Percentiles rank a stretch among this genome's conserved stretches.
These are phyloP conservation scores for Penicillium maclennaniae DNA, from an alignment of 495 filamentous ascomycete genomes.

Conservation along the genomic window DNA sequence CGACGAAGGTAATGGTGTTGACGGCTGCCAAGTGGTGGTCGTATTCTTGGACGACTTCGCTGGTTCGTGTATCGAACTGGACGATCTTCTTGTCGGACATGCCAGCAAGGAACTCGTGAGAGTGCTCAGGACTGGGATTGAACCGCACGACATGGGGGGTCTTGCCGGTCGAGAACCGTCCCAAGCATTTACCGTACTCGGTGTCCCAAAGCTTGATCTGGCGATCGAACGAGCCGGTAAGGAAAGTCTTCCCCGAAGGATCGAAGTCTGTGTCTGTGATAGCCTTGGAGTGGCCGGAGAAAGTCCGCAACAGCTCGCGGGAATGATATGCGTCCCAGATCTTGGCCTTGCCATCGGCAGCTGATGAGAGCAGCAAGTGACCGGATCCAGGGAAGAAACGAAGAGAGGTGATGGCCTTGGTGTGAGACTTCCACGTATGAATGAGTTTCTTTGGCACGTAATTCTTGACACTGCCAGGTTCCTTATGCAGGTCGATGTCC, in stretches of 20 bases:
- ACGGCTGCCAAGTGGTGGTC: constrained; percentile 96
- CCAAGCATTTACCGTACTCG: constrained; percentile 83
- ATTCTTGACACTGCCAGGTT: constrained; percentile 73
- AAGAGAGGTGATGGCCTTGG: constrained; percentile 78
- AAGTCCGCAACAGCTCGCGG: constrained; percentile 82
- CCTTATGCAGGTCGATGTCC: constrained; percentile 82
- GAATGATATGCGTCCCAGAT: constrained; percentile 93
- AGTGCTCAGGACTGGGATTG: constrained; percentile 72
- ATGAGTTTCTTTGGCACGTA: constrained; percentile 91
- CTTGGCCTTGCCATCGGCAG: constrained; percentile 85
- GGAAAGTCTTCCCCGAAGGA: constrained; percentile 73
- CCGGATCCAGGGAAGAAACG: constrained; percentile 84
- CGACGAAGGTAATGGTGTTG: constrained; percentile 96
- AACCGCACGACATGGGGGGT: constrained; percentile 93
- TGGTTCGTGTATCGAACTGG: constrained; percentile 87
- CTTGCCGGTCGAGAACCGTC: constrained; percentile 85
- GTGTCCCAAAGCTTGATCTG: constrained; percentile 98
- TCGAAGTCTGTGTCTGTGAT: constrained; percentile 90
- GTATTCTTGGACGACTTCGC: constrained; percentile 91
- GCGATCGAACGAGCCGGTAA: constrained; percentile 89
- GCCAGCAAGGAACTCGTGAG: constrained; percentile 89
- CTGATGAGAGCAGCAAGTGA: constrained; percentile 81
- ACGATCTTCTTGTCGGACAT: constrained; percentile 99
- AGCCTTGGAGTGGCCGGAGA: constrained; percentile 83
- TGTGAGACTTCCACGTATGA: constrained; percentile 84